These are phyloP conservation scores for Coleophoma crateriformis DNA, from an alignment of 2,329 filamentous ascomycete species.

Conservation along the genomic window DNA sequence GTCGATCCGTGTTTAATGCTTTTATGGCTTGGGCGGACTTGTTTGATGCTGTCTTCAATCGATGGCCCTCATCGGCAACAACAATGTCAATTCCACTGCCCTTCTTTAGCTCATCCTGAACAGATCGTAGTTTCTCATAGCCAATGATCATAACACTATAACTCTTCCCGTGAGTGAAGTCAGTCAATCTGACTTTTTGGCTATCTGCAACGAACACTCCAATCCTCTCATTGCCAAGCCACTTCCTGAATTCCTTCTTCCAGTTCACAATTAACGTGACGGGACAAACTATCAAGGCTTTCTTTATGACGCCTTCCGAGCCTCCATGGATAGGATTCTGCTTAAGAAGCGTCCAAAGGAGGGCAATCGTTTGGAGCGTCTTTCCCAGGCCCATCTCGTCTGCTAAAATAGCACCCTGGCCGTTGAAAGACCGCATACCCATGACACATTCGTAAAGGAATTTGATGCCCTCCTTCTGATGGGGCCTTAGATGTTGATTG, in stretches of 20 bases:
- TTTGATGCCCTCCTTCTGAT: constrained; percentile 64
- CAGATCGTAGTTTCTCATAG: constrained; percentile 62
- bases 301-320: constrained; percentile 53
- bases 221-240: constrained; percentile 65
- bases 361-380: constrained; percentile 65
- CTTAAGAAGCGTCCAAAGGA: constrained; percentile 68
- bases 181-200: constrained; percentile 53
- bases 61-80: constrained; percentile 95
- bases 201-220: constrained; percentile 63
- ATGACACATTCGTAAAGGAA: constrained; percentile 74
- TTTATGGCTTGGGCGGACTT: constrained; percentile 87
- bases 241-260: constrained; percentile 68
- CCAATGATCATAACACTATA: constrained; percentile 71
- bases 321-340: constrained; percentile 61
- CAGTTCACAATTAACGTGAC: constrained; percentile 69
- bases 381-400: constrained; percentile 76
- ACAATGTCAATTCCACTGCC: constrained; percentile 70
- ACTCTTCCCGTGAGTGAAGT: constrained; percentile 63
- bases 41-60: constrained; percentile 94
- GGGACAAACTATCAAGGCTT: constrained; percentile 68
- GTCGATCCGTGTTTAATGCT: constrained; percentile 66
- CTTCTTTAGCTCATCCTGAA: constrained; percentile 60
- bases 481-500: constrained; percentile 54
- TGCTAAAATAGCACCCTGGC: constrained; percentile 65
- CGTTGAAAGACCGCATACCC: constrained; percentile 61